Base-by-base conservation (phyloP, 1,284 basidiomycete species). In the Cryptococcus jaspeensis region DNA sequence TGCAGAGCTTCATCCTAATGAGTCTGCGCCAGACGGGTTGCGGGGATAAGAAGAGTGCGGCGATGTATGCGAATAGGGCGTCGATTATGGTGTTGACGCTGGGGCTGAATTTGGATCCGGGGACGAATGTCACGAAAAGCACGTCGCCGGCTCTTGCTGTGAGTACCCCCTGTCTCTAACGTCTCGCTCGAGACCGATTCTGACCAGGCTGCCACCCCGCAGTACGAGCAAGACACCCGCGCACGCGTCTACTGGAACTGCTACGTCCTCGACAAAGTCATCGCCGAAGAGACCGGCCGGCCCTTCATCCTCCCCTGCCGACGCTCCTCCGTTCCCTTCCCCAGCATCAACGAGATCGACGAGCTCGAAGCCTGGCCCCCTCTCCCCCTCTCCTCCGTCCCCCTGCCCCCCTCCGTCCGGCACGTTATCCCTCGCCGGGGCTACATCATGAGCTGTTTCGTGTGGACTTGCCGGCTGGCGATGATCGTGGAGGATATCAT, bases 261-360 rank as follows among this genome's bases (percentile, higher is more conserved):
- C 50, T 79, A 79, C 56, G 72, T 80, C 37, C 60, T 80, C 25
- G 77, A 79, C 65, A 79, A 79, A 65, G 66, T 74, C 15, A 62
- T 79, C 4, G 68, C 71, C 9, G 74, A 78, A 60, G 79, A 80
- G 61, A 79, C 78, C 41, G 79, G 79, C 4, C 71, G 78, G 7
- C 72, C 77, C 0, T 72, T 71, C 46, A 66, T 78, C 7, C 65
- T 80, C 22, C 69, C 74, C 1, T 77, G 74, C 37, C 66, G 73
- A 4, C 72, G 76, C 8, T 70, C 70, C 20, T 73, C 76, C 3
- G 76, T 71, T 8, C 78, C 78, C 0, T 61, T 79, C 15, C 74
- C 79, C 0, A 73, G 72, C 8, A 68, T 70, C 20, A 55, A 67
- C 16, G 78, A 79, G 51, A 67, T 73, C 15, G 78, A 80, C 61